These are phyloP conservation scores for Annulohypoxylon bovei DNA, from an alignment of 495 filamentous ascomycete genomes.

Conservation along the genomic window DNA sequence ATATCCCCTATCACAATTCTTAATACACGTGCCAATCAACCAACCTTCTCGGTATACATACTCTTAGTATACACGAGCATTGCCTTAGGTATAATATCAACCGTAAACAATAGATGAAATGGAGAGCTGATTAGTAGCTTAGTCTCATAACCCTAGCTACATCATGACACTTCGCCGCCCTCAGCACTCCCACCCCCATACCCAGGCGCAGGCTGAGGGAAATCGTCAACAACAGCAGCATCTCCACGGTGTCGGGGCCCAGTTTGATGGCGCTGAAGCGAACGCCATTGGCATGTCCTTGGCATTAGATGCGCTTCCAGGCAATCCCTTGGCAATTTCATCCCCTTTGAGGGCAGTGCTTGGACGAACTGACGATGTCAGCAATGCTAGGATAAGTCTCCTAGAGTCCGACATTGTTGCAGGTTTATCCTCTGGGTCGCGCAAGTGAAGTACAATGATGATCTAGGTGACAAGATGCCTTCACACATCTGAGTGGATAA, in stretches of 20 bases:
- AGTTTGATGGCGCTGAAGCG: not conserved
- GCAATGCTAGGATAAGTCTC: not conserved
- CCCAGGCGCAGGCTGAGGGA: not conserved
- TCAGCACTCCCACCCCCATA: not conserved
- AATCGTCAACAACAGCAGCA: not conserved
- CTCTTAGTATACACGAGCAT: not conserved
- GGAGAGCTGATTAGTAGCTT: not conserved
- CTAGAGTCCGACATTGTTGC: constrained; percentile 5
- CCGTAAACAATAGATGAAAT: not conserved
- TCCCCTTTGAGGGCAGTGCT: constrained; percentile 1
- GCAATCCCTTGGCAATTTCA: not conserved
- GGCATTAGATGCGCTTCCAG: constrained; percentile 4
- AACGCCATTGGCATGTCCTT: not conserved
- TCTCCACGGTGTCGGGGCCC: constrained; percentile 19
- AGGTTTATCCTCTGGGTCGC: not conserved
- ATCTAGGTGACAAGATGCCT: not conserved
- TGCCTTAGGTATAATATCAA: not conserved
- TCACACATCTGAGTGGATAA: not conserved
- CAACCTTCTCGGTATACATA: not conserved
- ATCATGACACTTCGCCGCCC: not conserved
- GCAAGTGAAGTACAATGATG: not conserved
- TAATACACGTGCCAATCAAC: not conserved
- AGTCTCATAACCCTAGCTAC: not conserved
- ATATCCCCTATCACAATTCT: not conserved
- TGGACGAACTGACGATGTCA: constrained; percentile 1